A percentile compares a stretch with the other conserved stretches of the same genome.
Conservation (phyloP, 2,329 filamentous ascomycete genomes). For the Akanthomyces uredinophilus region DNA sequence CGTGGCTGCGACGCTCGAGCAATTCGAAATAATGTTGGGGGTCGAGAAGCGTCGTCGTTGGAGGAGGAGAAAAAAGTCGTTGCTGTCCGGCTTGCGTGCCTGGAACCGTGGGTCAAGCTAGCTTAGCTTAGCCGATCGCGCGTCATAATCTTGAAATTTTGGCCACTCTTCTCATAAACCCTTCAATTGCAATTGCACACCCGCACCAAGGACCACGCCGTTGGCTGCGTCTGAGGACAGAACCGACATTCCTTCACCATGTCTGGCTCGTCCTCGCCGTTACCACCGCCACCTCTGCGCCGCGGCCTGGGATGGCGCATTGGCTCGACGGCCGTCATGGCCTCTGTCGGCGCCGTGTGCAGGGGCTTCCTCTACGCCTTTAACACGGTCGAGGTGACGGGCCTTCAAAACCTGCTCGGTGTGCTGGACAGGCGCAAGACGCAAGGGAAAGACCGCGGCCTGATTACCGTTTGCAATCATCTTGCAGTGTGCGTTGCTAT, state of each 20-base stretch:
- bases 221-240: conserved; percentile 10
- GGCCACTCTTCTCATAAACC: neutral
- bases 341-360: conserved; percentile 63
- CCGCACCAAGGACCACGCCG: conserved; percentile 6
- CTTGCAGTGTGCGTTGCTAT: conserved; percentile 33
- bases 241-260: conserved; percentile 16
- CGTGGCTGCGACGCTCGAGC: neutral
- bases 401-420: conserved; percentile 68
- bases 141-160: neutral
- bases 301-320: conserved; percentile 66
- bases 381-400: conserved; percentile 70
- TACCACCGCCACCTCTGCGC: conserved; percentile 27
- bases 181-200: neutral
- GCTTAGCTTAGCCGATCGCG: neutral
- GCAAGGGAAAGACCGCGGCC: conserved; percentile 62
- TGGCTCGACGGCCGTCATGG: conserved; percentile 70
- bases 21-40: neutral
- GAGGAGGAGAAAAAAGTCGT: neutral
- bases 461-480: conserved; percentile 64
- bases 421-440: conserved; percentile 68
- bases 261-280: conserved; percentile 15
- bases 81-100: neutral
- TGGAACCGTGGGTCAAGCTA: conserved; percentile 1
- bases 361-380: conserved; percentile 70
- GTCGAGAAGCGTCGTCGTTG: neutral